phyloP scores from a whole-genome alignment of 352 stramenopile genomes.

The Bremia lactucae region DNA sequence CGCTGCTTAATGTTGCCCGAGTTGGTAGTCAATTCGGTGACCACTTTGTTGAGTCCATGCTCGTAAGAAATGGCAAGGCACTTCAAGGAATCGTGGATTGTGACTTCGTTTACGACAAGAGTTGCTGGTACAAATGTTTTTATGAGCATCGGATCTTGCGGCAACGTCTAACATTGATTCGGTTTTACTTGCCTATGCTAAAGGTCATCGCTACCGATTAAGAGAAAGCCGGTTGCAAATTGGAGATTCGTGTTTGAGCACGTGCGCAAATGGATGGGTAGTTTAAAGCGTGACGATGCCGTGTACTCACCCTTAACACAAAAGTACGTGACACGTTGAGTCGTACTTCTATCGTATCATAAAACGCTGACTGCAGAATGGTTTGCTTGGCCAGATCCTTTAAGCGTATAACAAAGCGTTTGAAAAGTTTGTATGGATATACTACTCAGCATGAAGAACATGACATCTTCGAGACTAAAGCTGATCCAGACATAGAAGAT shows the following conservation, averaged over 20 bases:
- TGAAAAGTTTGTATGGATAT: conserved; percentile 40
- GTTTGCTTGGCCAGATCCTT: conserved; percentile 32
- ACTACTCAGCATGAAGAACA: conserved; percentile 41
- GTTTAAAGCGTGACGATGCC: conserved; percentile 1
- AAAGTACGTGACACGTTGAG: conserved; percentile 15
- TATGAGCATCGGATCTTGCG: neutral
- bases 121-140: conserved; percentile 25
- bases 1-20: conserved; percentile 23
- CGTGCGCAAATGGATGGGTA: conserved; percentile 16
- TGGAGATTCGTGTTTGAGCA: conserved; percentile 62
- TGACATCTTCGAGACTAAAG: conserved; percentile 20
- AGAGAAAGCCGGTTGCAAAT: conserved; percentile 53
- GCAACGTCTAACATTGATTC: neutral
- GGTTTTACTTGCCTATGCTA: neutral
- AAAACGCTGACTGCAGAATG: no score
- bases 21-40: conserved; percentile 29
- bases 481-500: conserved; percentile 7
- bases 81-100: conserved; percentile 28
- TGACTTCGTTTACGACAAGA: conserved; percentile 22
- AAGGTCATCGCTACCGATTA: conserved; percentile 45
- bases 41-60: conserved; percentile 31
- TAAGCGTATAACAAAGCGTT: conserved; percentile 43
- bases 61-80: conserved; percentile 31
- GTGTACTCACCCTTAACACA: conserved; percentile 26
- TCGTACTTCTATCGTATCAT: neutral